Evolutionary conservation across 73 alveolate species (phyloP).

Genomic region (Paramecium octaurelia): DNA sequence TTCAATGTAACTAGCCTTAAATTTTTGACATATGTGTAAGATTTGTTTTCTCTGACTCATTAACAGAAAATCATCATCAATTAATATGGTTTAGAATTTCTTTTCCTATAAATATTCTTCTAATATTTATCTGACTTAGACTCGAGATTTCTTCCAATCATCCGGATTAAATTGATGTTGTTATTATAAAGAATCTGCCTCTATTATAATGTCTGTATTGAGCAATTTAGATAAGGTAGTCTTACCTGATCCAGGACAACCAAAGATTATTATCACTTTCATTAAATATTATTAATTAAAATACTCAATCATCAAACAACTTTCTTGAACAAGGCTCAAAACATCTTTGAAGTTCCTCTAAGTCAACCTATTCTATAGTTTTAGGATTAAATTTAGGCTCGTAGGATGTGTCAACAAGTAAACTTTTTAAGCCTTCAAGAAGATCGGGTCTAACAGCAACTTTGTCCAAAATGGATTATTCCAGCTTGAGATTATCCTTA

Average conservation of each 20-base stretch:
- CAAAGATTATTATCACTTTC: neutral
- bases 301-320: neutral
- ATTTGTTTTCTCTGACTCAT: neutral
- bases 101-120: neutral
- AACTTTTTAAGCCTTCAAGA: neutral
- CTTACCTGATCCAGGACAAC: slow-evolving; percentile 51
- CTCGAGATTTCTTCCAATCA: neutral
- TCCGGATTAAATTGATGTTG: neutral
- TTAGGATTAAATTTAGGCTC: neutral
- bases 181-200: neutral
- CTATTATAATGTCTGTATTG: neutral
- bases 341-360: neutral
- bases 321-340: slow-evolving; percentile 1
- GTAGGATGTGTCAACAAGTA: neutral
- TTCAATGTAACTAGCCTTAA: neutral
- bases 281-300: neutral
- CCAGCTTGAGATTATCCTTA: slow-evolving; percentile 5
- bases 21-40: neutral
- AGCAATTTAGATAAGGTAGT: slow-evolving; percentile 5
- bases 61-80: slow-evolving; percentile 29
- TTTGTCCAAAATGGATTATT: neutral
- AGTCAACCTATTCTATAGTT: neutral
- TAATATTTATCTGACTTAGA: neutral
- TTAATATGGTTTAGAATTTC: neutral
- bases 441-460: neutral